Evolutionary conservation across 768 basidiomycete species (phyloP).

Genomic region (Termitomyces sp.): DNA sequence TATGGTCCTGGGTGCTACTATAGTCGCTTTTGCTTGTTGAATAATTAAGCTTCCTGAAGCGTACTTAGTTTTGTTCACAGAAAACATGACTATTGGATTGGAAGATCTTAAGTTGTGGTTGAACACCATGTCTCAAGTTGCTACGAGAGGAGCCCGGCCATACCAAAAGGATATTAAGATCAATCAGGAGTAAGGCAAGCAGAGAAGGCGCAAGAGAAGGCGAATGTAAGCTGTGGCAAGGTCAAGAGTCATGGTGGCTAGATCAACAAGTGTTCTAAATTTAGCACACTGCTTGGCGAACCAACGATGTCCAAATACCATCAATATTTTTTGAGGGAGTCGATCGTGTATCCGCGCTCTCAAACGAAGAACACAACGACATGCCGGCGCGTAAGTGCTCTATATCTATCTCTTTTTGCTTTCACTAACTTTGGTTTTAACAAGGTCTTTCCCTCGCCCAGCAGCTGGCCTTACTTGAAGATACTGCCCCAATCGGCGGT

Average conservation of each 20-base stretch:
- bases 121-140: neutral
- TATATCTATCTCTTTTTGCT: neutral
- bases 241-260: too few species aligned
- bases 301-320: constrained; percentile 6
- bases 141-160: too few species aligned
- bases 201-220: neutral
- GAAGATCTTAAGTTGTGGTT: neutral
- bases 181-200: neutral
- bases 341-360: neutral
- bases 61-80: neutral
- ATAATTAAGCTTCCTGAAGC: neutral
- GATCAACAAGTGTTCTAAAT: neutral
- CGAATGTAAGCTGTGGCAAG: neutral
- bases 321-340: constrained; percentile 12
- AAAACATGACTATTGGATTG: neutral
- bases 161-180: neutral
- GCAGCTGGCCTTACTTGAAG: constrained; percentile 79
- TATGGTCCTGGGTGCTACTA: too few species aligned
- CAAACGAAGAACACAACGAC: neutral
- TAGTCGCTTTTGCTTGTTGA: neutral
- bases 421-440: neutral
- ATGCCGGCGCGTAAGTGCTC: constrained; percentile 15
- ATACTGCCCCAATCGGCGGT: constrained; percentile 73
- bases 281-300: constrained; percentile 1
- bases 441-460: constrained; percentile 62